Conservation (phyloP, 2,329 filamentous ascomycete species). For the Tolypocladium ophioglossoides region DNA sequence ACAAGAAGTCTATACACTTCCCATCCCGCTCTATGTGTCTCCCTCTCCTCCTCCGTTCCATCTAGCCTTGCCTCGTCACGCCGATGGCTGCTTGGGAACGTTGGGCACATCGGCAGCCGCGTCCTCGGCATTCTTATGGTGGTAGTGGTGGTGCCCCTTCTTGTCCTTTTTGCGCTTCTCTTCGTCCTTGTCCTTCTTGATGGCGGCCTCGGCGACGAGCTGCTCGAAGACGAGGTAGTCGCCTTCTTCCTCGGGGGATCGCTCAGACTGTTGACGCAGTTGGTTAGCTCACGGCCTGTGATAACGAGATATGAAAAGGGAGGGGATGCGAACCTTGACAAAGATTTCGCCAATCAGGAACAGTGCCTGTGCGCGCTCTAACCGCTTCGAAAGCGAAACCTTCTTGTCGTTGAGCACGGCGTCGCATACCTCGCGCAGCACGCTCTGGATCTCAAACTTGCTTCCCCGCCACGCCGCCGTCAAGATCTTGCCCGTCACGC, state of each 20-base stretch:
- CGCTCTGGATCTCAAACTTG: constrained; percentile 97
- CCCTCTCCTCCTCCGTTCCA: not conserved
- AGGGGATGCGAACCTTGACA: constrained; percentile 52
- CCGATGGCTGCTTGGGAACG: constrained; percentile 7
- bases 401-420: constrained; percentile 69
- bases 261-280: constrained; percentile 52
- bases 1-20: not conserved
- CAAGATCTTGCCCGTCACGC: constrained; percentile 94
- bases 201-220: constrained; percentile 89
- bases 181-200: constrained; percentile 85
- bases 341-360: constrained; percentile 85
- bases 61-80: not conserved
- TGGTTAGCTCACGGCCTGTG: not conserved
- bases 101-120: constrained; percentile 15
- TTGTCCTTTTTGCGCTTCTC: constrained; percentile 53
- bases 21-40: not conserved
- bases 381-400: constrained; percentile 70
- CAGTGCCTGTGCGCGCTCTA: constrained; percentile 85
- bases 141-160: constrained; percentile 30
- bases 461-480: constrained; percentile 92
- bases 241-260: constrained; percentile 90
- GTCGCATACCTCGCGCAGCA: constrained; percentile 90
- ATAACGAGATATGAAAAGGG: not conserved
- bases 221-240: constrained; percentile 99
- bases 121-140: constrained; percentile 16